These are phyloP conservation scores for Linum usitatissimum DNA, from an alignment of 345 rosid species.

Conservation along the genomic window DNA sequence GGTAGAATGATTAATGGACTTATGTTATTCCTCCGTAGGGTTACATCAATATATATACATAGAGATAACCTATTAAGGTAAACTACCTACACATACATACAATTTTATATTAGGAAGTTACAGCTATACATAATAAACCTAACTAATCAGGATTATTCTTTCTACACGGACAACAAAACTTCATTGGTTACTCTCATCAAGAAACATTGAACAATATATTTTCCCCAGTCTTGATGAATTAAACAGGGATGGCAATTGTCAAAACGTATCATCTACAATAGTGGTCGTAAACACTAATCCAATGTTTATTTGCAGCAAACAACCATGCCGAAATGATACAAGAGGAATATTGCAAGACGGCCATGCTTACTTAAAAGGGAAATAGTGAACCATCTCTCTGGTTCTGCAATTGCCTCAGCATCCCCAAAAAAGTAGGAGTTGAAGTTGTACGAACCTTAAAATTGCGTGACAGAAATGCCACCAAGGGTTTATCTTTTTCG, in stretches of 20 bases:
- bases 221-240: no score
- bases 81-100: no score
- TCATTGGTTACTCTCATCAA: background rate
- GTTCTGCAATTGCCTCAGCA: background rate
- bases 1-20: no score
- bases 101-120: no score
- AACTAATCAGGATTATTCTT: conserved; percentile 35
- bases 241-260: background rate
- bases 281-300: background rate
- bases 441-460: conserved; percentile 54
- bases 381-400: no score
- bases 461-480: conserved; percentile 82
- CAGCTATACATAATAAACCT: no score
- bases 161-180: conserved; percentile 29
- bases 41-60: no score
- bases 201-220: background rate
- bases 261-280: background rate
- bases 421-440: background rate
- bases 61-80: no score
- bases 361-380: background rate
- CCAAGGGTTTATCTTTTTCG: conserved; percentile 85
- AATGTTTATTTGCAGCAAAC: background rate
- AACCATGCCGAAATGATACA: background rate
- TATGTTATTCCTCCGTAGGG: no score
- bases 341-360: background rate